Evolutionary conservation across 2,329 filamentous ascomycete species (phyloP).

Genomic region (Alternaria sp.): DNA sequence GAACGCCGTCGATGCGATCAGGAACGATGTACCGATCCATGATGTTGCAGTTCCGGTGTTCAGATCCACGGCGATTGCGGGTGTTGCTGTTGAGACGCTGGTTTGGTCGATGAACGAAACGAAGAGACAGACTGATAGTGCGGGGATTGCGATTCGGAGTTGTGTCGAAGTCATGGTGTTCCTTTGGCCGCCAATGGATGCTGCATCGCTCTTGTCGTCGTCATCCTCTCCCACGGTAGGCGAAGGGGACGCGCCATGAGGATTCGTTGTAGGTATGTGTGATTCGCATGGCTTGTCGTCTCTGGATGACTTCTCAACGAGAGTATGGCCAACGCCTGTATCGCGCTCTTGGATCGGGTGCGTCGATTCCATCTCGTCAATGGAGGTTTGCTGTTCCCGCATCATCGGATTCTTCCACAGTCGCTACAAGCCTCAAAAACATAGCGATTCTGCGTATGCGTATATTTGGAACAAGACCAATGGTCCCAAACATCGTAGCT

Average conservation of each 20-base stretch:
- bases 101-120: constrained; percentile 66
- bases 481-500: background rate
- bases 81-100: constrained; percentile 54
- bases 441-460: background rate
- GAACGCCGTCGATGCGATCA: constrained; percentile 66
- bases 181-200: constrained; percentile 51
- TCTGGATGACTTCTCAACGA: background rate
- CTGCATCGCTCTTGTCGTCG: constrained; percentile 16
- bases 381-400: background rate
- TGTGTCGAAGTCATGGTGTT: constrained; percentile 62
- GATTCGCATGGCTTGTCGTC: background rate
- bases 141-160: constrained; percentile 59
- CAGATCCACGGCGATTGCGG: constrained; percentile 44
- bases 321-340: background rate
- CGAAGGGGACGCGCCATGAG: background rate
- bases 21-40: constrained; percentile 60
- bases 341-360: background rate
- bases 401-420: background rate
- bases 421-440: background rate
- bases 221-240: background rate
- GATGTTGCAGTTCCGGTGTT: constrained; percentile 57
- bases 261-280: background rate
- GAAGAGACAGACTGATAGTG: constrained; percentile 60
- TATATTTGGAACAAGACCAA: background rate
- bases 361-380: background rate